Evolutionary conservation across 192 early-diverging fungal species (phyloP).

Genomic region (Backusella mclennaniae): DNA sequence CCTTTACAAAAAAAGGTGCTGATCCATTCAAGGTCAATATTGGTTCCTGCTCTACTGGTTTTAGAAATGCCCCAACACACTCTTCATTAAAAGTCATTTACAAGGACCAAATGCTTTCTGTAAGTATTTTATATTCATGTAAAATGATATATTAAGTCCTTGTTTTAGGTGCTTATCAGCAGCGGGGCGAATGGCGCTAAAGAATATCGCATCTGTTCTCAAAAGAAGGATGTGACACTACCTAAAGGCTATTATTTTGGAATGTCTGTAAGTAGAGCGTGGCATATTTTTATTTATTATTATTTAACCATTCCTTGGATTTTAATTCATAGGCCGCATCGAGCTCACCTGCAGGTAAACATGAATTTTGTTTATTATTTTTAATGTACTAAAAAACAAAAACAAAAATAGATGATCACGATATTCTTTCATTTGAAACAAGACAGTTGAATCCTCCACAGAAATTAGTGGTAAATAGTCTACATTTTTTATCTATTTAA

Average conservation of each 20-base stretch:
- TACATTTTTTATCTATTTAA: background rate
- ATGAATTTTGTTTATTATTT: background rate
- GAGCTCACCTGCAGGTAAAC: slow-evolving; percentile 25
- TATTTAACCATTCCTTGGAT: background rate
- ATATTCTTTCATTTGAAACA: slow-evolving; percentile 64
- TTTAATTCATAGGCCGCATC: slow-evolving; percentile 31
- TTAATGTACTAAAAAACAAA: background rate
- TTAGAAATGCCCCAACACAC: slow-evolving; percentile 58
- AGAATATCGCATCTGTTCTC: slow-evolving; percentile 57
- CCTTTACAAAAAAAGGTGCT: slow-evolving; percentile 29
- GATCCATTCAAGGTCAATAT: slow-evolving; percentile 43
- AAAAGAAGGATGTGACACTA: slow-evolving; percentile 47
- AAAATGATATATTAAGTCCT: background rate
- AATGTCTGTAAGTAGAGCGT: slow-evolving; percentile 46
- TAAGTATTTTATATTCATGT: slow-evolving; percentile 13
- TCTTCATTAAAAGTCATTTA: slow-evolving; percentile 61
- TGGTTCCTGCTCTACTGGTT: slow-evolving; percentile 62
- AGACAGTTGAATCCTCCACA: slow-evolving; percentile 66
- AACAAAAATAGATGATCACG: slow-evolving; percentile 66
- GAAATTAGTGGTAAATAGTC: slow-evolving; percentile 34
- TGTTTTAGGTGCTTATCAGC: slow-evolving; percentile 43
- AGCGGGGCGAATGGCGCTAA: slow-evolving; percentile 45
- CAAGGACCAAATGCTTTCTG: slow-evolving; percentile 48
- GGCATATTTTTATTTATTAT: background rate
- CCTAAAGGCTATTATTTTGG: slow-evolving; percentile 79